Conservation (phyloP, 2,329 filamentous ascomycete species). For the Colletotrichum sp. region DNA sequence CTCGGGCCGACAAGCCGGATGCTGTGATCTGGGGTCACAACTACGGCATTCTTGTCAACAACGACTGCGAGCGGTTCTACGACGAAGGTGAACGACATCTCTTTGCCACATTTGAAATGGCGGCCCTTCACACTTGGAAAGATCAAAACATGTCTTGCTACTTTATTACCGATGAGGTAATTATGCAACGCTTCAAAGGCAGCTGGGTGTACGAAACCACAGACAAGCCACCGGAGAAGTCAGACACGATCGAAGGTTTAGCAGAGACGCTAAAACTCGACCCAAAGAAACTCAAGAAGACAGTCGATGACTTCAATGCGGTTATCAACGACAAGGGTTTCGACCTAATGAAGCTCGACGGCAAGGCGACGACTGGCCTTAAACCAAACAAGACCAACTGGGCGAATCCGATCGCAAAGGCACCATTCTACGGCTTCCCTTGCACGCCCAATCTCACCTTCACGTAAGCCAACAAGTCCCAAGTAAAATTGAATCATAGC, state of each 20-base stretch:
- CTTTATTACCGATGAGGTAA: background rate
- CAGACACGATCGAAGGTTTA: background rate
- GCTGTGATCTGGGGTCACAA: slow-evolving; percentile 23
- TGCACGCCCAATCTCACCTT: background rate
- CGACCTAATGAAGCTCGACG: background rate
- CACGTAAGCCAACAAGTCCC: background rate
- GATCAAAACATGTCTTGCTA: background rate
- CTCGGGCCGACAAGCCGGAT: background rate
- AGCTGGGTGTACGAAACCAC: background rate
- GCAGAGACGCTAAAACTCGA: background rate
- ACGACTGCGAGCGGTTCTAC: slow-evolving; percentile 41
- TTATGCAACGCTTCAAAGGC: background rate
- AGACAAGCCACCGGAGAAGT: background rate
- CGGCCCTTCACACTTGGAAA: background rate
- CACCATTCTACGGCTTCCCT: background rate
- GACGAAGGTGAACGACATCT: slow-evolving; percentile 42
- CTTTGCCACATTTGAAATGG: slow-evolving; percentile 43
- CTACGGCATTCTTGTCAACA: slow-evolving; percentile 48
- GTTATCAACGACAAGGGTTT: background rate
- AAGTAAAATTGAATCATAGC: background rate
- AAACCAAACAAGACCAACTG: background rate
- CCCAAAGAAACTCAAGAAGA: background rate
- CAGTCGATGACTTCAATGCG: background rate
- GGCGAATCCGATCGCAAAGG: background rate
- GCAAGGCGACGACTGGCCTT: background rate